phyloP scores from a whole-genome alignment of 1,284 basidiomycete genomes.

The Singerocomus rubriflavus region DNA sequence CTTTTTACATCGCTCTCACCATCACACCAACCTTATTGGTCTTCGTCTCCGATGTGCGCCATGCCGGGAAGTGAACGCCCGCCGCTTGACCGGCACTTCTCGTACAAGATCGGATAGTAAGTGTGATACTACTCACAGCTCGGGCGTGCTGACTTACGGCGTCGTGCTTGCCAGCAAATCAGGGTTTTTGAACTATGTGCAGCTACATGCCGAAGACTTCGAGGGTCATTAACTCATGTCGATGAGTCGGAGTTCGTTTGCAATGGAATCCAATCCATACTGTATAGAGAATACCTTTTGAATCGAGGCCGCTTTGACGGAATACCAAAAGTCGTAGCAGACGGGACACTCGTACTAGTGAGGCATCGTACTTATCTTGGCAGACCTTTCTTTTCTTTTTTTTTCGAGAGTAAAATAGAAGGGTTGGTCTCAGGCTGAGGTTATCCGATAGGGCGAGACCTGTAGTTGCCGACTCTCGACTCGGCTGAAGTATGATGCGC shows the following conservation, averaged over 20 bases:
- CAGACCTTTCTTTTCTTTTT: not conserved
- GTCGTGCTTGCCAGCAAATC: conserved; percentile 21
- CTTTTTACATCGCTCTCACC: conserved; percentile 35
- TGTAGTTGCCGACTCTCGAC: not conserved
- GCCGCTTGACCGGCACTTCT: conserved; percentile 34
- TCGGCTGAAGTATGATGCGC: not conserved
- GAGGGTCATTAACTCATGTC: conserved; percentile 7
- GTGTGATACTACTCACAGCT: conserved; percentile 9
- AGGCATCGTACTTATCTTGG: not conserved
- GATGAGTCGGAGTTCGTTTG: not conserved
- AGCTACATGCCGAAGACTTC: conserved; percentile 30
- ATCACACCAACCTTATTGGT: conserved; percentile 37
- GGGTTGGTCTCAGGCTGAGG: not conserved
- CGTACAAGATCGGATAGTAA: conserved; percentile 38
- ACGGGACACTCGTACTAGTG: not conserved
- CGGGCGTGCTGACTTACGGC: not conserved
- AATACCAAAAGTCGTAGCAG: not conserved
- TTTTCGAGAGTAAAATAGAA: conserved; percentile 15
- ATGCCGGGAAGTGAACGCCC: conserved; percentile 19
- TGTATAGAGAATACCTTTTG: not conserved
- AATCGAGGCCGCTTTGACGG: not conserved
- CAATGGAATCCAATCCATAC: not conserved
- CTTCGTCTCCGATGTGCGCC: conserved; percentile 32
- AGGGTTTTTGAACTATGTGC: conserved; percentile 32
- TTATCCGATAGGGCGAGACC: not conserved